A percentile compares a stretch with the other conserved stretches of the same genome.
These are phyloP conservation scores for Fusarium sp. DNA, from an alignment of 2,329 filamentous ascomycete species.

Conservation along the genomic window DNA sequence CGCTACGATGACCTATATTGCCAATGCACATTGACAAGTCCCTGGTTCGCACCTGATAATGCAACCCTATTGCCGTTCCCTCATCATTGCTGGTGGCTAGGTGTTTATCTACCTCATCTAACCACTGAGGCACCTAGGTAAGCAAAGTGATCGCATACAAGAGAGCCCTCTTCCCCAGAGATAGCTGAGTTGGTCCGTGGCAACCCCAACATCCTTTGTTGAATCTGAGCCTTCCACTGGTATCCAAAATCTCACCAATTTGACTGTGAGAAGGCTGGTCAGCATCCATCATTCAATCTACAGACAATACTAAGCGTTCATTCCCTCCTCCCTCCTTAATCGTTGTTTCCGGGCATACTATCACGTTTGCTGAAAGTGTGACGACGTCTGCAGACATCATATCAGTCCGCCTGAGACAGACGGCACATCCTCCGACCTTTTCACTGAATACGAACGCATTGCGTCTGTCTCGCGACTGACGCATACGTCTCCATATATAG, in stretches of 20 bases:
- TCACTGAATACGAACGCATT: slow-evolving; percentile 24
- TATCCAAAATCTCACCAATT: slow-evolving; percentile 1
- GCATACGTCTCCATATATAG: slow-evolving; percentile 23
- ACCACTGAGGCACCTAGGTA: background rate
- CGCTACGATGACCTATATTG: slow-evolving; percentile 17
- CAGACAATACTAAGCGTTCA: background rate
- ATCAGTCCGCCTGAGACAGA: slow-evolving; percentile 34
- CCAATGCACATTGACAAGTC: slow-evolving; percentile 27
- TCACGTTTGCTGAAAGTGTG: slow-evolving; percentile 26
- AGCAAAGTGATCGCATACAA: slow-evolving; percentile 24
- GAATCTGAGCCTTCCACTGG: background rate
- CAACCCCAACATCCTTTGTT: slow-evolving; percentile 10
- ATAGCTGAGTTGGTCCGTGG: slow-evolving; percentile 23
- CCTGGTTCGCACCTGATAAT: slow-evolving; percentile 35
- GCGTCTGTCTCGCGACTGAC: slow-evolving; percentile 25
- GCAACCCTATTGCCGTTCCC: slow-evolving; percentile 30
- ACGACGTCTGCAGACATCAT: slow-evolving; percentile 36
- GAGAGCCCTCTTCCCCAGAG: slow-evolving; percentile 27
- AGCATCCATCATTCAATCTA: slow-evolving; percentile 9
- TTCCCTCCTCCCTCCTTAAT: slow-evolving; percentile 1
- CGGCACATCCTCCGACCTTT: slow-evolving; percentile 16
- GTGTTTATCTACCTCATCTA: slow-evolving; percentile 5
- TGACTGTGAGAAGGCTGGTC: slow-evolving; percentile 4
- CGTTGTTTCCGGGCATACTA: slow-evolving; percentile 4
- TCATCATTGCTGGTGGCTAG: slow-evolving; percentile 18